These are phyloP conservation scores for Cyberlindnera mississippiensis DNA, from an alignment of 805 yeast species.

Conservation along the genomic window DNA sequence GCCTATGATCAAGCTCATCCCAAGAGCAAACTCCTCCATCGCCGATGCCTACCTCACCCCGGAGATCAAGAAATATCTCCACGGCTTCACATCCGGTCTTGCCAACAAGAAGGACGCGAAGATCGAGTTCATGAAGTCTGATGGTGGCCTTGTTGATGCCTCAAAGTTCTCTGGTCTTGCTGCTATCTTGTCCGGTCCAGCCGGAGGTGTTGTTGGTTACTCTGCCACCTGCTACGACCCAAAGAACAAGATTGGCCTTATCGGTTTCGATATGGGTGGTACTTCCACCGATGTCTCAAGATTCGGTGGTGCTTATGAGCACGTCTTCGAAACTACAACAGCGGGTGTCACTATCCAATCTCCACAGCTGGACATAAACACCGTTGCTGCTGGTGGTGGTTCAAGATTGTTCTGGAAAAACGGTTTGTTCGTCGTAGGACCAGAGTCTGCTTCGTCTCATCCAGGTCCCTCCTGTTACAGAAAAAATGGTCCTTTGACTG, in stretches of 20 bases:
- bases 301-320: conserved; percentile 28
- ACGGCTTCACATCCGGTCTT: conserved; percentile 60
- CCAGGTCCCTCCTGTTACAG: conserved; percentile 49
- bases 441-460: conserved; percentile 44
- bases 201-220: conserved; percentile 96
- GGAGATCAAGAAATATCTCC: conserved; percentile 60
- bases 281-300: conserved; percentile 39
- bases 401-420: conserved; percentile 32
- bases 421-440: conserved; percentile 41
- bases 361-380: conserved; percentile 36
- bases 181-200: conserved; percentile 93
- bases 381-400: conserved; percentile 38
- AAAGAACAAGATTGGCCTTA: conserved; percentile 52
- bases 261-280: conserved; percentile 67
- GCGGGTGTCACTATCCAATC: conserved; percentile 40
- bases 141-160: conserved; percentile 91
- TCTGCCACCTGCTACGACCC: conserved; percentile 73
- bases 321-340: conserved; percentile 31
- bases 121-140: conserved; percentile 91
- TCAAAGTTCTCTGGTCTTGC: conserved; percentile 77
- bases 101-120: conserved; percentile 39
- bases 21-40: conserved; percentile 71
- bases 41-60: conserved; percentile 87
- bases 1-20: conserved; percentile 76
- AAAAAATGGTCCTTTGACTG: conserved; percentile 45